phyloP scores from a whole-genome alignment of 768 basidiomycete species.

The Panaeolus cyanescens region DNA sequence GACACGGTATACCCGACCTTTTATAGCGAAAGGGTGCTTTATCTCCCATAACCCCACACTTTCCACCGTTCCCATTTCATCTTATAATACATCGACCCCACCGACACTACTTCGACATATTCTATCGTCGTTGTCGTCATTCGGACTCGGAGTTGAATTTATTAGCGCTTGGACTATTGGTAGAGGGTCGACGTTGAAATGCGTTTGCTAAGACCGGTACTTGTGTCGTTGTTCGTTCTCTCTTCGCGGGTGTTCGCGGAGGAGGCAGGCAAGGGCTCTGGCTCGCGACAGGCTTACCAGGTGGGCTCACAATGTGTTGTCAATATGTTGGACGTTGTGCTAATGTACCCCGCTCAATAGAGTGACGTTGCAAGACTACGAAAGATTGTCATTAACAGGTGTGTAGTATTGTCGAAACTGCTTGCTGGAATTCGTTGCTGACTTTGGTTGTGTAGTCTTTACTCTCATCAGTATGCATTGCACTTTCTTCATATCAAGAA shows the following conservation, averaged over 20 bases:
- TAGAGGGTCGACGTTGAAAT: conserved; percentile 34
- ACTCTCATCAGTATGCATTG: conserved; percentile 69
- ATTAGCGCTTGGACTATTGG: not conserved
- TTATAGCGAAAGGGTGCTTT: not conserved
- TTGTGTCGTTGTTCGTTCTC: conserved; percentile 47
- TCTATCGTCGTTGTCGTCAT: not conserved
- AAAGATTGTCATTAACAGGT: conserved; percentile 92
- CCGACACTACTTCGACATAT: not conserved
- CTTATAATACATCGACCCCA: not conserved
- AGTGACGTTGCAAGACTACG: conserved; percentile 93
- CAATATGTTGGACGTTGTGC: conserved; percentile 1
- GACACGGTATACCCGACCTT: no score
- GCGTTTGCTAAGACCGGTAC: conserved; percentile 57
- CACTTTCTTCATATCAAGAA: not conserved
- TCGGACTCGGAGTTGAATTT: not conserved
- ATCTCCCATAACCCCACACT: conserved; percentile 1
- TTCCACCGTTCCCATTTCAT: not conserved
- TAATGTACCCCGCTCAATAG: conserved; percentile 36
- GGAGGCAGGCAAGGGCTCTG: conserved; percentile 42
- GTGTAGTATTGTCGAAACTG: conserved; percentile 6
- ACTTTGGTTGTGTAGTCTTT: conserved; percentile 51
- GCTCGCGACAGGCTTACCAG: conserved; percentile 73
- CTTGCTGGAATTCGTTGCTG: conserved; percentile 3
- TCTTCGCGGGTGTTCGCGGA: conserved; percentile 51
- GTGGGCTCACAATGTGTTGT: conserved; percentile 33